Conservation (phyloP, 345 rosid species). For the Gossypium mustelinum region DNA sequence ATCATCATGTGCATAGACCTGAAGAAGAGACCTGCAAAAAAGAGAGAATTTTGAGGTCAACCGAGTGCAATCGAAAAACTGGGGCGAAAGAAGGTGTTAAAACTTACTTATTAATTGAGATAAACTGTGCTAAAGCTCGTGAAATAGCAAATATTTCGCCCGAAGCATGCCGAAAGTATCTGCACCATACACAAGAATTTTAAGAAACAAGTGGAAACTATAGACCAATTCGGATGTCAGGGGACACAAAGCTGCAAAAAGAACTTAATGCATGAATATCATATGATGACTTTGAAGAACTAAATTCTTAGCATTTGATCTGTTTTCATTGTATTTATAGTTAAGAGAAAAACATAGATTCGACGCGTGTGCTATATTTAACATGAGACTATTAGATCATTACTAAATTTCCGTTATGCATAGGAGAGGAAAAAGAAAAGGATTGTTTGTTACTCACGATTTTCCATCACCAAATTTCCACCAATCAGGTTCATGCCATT, state of each 20-base stretch:
- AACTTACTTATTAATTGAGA: slow-evolving; percentile 41
- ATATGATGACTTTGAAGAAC: background rate
- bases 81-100: background rate
- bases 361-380: background rate
- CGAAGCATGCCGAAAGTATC: slow-evolving; percentile 49
- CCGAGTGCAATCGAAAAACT: background rate
- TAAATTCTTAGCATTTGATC: background rate
- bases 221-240: background rate
- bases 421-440: slow-evolving; percentile 1
- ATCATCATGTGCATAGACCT: slow-evolving; percentile 46
- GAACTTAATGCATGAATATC: background rate
- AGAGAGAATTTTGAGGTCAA: background rate
- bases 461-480: slow-evolving; percentile 51
- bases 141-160: slow-evolving; percentile 46
- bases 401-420: background rate
- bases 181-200: slow-evolving; percentile 21
- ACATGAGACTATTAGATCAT: background rate
- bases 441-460: slow-evolving; percentile 29
- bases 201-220: background rate
- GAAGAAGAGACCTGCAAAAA: slow-evolving; percentile 37
- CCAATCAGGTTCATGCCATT: slow-evolving; percentile 58
- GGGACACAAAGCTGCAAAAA: background rate
- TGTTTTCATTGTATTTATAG: background rate
- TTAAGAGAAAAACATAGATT: background rate
- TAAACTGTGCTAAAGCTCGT: slow-evolving; percentile 42